Evolutionary conservation across 495 filamentous ascomycete genomes (phyloP), one percentile per base, ranked within the genome.

Genomic region (Hypoxylon intermedium): DNA sequence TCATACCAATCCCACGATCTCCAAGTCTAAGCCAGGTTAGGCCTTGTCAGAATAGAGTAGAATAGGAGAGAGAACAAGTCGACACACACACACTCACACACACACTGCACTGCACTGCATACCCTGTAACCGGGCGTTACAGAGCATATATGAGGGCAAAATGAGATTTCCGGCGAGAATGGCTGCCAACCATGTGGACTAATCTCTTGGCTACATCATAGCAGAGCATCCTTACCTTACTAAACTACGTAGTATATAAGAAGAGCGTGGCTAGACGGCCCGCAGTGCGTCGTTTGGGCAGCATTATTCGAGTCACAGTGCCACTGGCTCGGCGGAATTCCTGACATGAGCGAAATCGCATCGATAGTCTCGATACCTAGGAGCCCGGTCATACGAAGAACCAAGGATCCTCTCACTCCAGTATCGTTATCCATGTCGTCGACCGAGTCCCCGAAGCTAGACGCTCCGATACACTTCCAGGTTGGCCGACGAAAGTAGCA

Each of bases 341-440:
- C 47, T 31, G 34, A 51, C 9, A 21, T 59, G 12, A 3, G 31
- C 40, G 30, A 31, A 37, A 38, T 44, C 16, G 33, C 23, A 36
- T 23, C 41, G 41, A 31, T 9, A n/a, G 36, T 52, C 33, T 28
- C 33, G n/a, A n/a, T n/a, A n/a, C 46, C 38, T 46, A 57, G 42
- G 20, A 52, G 37, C 12, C 31, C 34, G 43, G 21, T 50, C 44
- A 44, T 55, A 50, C 55, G 51, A 24, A 61, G n/a, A 51, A 38
- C 51, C 36, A 58, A 50, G 24, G 18, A 28, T 51, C n/a, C 21
- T 51, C n/a, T 30, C 36, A 33, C 51, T 40, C n/a, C n/a, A 59
- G 44, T 11, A 60, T 56, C 40, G 36, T 45, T 52, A 56, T 56
- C 40, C 31, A 60, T 51, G 55, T 19, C 47, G 38, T 56, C 55